These are phyloP conservation scores for Aspergillus homomorphus DNA, from an alignment of 495 filamentous ascomycete species.

Conservation along the genomic window DNA sequence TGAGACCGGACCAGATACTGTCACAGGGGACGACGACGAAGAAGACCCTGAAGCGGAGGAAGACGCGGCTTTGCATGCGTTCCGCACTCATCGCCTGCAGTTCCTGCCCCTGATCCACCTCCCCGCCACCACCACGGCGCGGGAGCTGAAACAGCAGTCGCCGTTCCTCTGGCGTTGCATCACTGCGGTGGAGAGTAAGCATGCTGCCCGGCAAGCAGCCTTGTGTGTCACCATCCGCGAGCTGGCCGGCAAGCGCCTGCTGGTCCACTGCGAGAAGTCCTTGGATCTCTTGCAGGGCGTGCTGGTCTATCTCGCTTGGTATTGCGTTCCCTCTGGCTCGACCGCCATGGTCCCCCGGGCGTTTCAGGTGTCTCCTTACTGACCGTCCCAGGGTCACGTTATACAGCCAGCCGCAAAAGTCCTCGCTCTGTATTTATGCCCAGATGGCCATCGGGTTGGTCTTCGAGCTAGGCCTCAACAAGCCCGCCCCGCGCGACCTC, in stretches of 20 bases:
- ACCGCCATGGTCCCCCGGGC: too few relatives aligned
- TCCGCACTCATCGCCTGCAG: slow-evolving; percentile 1
- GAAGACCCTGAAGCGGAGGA: background rate
- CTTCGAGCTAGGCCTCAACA: slow-evolving; percentile 12
- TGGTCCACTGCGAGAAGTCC: slow-evolving; percentile 8
- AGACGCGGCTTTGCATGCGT: background rate
- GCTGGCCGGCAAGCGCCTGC: background rate
- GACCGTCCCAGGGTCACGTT: slow-evolving; percentile 5
- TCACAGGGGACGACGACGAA: background rate
- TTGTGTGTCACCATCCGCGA: slow-evolving; percentile 2
- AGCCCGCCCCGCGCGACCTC: background rate
- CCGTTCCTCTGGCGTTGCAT: slow-evolving; percentile 15
- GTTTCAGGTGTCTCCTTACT: background rate
- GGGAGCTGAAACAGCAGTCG: background rate
- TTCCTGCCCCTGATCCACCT: slow-evolving; percentile 11
- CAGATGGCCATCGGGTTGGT: slow-evolving; percentile 14
- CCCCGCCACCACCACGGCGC: background rate
- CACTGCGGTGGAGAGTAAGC: background rate
- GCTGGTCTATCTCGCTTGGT: slow-evolving; percentile 13
- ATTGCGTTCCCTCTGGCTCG: too few relatives aligned
- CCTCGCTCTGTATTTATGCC: slow-evolving; percentile 4
- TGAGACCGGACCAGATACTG: background rate
- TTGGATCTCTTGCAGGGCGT: slow-evolving; percentile 12
- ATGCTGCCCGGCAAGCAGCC: background rate
- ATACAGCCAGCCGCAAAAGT: slow-evolving; percentile 8